Evolutionary conservation across 169 alveolate genomes (phyloP).

Genomic region (Eimeria brunetti): DNA sequence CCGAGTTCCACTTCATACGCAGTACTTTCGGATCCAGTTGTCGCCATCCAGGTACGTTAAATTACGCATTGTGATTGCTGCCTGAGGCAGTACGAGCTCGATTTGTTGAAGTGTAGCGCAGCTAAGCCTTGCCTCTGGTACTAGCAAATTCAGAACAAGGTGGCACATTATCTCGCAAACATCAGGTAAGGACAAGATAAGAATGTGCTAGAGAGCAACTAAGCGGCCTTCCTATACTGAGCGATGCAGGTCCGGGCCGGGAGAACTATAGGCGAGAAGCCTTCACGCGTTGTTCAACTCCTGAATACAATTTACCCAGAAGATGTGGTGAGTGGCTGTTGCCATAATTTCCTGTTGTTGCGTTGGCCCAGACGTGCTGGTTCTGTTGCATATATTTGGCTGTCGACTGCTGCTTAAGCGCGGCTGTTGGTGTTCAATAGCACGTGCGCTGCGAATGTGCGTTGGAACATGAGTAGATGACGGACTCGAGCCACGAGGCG

Average conservation of each 20-base stretch:
- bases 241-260: conserved; percentile 89
- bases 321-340: conserved; percentile 85
- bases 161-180: background rate
- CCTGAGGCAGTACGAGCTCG: background rate
- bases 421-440: background rate
- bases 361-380: background rate
- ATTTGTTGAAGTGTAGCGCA: background rate
- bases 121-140: background rate
- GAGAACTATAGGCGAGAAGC: conserved; percentile 89
- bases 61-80: background rate
- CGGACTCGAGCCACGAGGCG: conserved; percentile 88
- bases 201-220: background rate
- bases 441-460: background rate
- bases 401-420: background rate
- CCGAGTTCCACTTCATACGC: conserved; percentile 91
- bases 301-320: conserved; percentile 92
- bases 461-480: conserved; percentile 30
- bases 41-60: conserved; percentile 83
- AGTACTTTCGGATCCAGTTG: conserved; percentile 89
- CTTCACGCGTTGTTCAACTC: conserved; percentile 92
- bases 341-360: background rate
- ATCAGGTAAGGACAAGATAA: background rate
- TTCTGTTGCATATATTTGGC: background rate
- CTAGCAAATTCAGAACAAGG: background rate
- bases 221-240: background rate